A percentile compares a stretch with the other conserved stretches of the same genome.
Evolutionary conservation across 352 stramenopile species (phyloP).

Genomic region (Pseudoperonospora humuli): DNA sequence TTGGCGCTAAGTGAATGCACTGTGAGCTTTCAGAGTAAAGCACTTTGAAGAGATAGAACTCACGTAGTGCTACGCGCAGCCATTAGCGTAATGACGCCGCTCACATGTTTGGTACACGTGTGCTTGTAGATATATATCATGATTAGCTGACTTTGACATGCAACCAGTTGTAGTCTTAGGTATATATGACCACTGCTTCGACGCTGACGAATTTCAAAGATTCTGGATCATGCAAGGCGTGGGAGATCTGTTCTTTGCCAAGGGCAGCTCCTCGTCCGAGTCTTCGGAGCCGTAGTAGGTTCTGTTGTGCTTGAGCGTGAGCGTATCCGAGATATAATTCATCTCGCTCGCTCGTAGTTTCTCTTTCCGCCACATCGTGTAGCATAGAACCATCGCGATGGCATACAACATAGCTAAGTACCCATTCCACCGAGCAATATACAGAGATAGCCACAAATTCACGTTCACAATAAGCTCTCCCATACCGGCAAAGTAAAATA

Average conservation of each 20-base stretch:
- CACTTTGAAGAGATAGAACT: too few relatives aligned
- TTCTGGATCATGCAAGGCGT: conserved; percentile 24
- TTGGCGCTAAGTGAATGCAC: too few relatives aligned
- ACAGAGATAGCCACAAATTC: conserved; percentile 2
- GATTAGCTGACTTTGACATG: too few relatives aligned
- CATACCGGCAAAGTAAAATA: background rate
- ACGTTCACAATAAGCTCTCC: conserved; percentile 4
- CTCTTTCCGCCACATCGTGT: conserved; percentile 49
- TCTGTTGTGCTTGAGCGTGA: conserved; percentile 38
- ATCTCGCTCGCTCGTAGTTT: conserved; percentile 36
- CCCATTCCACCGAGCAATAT: background rate
- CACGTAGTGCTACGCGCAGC: too few relatives aligned
- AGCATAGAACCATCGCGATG: conserved; percentile 34
- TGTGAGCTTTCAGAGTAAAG: too few relatives aligned
- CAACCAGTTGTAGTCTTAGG: conserved; percentile 14
- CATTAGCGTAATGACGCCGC: too few relatives aligned
- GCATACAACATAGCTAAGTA: conserved; percentile 49
- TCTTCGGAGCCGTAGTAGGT: conserved; percentile 62
- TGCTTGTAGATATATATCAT: too few relatives aligned
- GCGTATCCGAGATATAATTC: conserved; percentile 34
- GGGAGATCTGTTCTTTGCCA: conserved; percentile 63
- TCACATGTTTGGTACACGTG: too few relatives aligned
- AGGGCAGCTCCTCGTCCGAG: conserved; percentile 60
- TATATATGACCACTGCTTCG: conserved; percentile 19
- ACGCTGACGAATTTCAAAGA: conserved; percentile 4